A percentile compares a stretch with the other conserved stretches of the same genome.
These are phyloP conservation scores for Entophlyctis helioformis DNA, from an alignment of 192 early-diverging fungal species.

Conservation along the genomic window DNA sequence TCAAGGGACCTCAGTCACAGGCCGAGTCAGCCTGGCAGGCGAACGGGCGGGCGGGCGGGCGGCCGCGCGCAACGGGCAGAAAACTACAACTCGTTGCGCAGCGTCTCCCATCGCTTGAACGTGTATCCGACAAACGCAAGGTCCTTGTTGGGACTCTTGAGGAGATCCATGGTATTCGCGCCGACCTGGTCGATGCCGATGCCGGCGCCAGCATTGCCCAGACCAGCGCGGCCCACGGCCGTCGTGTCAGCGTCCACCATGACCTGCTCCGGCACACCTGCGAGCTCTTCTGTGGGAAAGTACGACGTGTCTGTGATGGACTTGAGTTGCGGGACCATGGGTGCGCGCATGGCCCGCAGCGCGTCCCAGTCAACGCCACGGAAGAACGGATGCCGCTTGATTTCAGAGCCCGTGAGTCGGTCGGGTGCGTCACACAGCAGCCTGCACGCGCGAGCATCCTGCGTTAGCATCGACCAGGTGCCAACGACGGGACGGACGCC, in stretches of 20 bases:
- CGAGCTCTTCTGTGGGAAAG: constrained; percentile 89
- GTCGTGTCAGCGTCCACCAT: constrained; percentile 63
- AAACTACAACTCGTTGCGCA: constrained; percentile 32
- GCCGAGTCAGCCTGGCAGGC: too few species aligned
- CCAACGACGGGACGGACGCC: background rate
- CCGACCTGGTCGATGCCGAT: constrained; percentile 59
- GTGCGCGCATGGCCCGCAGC: constrained; percentile 71
- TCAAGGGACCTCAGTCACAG: too few species aligned
- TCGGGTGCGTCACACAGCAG: constrained; percentile 79
- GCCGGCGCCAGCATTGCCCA: too few species aligned
- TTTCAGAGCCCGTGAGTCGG: constrained; percentile 75
- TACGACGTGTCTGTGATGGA: constrained; percentile 97
- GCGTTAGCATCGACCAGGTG: too few species aligned
- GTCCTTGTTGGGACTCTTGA: constrained; percentile 61
- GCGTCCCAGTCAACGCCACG: constrained; percentile 82
- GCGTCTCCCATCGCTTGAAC: constrained; percentile 73
- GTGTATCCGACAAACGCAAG: constrained; percentile 99
- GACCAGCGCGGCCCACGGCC: constrained; percentile 70
- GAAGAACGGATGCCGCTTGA: constrained; percentile 92
- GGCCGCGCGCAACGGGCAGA: too few species aligned
- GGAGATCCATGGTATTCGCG: constrained; percentile 18
- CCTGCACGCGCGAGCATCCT: constrained; percentile 9
- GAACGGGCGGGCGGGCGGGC: too few species aligned
- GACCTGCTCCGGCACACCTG: constrained; percentile 28
- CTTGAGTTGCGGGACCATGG: constrained; percentile 80